These are phyloP conservation scores for Postia placenta DNA, from an alignment of 768 basidiomycete genomes.

Conservation along the genomic window DNA sequence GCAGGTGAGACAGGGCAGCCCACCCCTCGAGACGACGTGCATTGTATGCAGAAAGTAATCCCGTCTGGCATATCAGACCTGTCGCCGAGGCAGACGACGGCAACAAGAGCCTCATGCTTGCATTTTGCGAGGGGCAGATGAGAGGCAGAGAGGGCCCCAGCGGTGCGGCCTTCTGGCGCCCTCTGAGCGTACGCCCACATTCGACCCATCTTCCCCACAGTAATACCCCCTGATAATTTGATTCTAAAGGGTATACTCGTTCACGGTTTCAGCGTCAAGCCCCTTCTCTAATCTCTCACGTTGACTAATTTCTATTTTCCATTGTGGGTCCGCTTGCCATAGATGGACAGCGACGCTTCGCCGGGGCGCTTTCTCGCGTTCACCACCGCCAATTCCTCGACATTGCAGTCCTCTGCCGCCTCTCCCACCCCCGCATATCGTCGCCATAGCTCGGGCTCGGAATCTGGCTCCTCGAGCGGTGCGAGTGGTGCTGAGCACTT, in stretches of 20 bases:
- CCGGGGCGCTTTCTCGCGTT: slow-evolving; percentile 16
- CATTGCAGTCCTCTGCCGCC: slow-evolving; percentile 10
- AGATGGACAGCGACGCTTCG: slow-evolving; percentile 16
- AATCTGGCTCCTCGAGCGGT: slow-evolving; percentile 12
- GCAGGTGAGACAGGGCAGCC: not conserved
- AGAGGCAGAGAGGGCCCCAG: not conserved
- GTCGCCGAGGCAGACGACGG: too few species aligned
- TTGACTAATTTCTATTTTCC: slow-evolving; percentile 13
- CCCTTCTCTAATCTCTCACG: slow-evolving; percentile 15
- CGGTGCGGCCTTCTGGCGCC: not conserved
- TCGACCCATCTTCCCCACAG: slow-evolving; percentile 5
- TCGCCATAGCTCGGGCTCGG: slow-evolving; percentile 12
- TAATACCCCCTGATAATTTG: slow-evolving; percentile 6
- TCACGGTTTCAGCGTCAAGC: slow-evolving; percentile 1
- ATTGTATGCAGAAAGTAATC: not conserved
- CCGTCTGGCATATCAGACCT: too few species aligned
- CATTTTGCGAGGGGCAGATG: not conserved
- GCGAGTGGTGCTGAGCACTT: slow-evolving; percentile 7
- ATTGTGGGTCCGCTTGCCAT: slow-evolving; percentile 16
- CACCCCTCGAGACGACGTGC: too few species aligned
- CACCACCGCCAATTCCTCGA: slow-evolving; percentile 8
- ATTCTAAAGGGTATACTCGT: slow-evolving; percentile 9
- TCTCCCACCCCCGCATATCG: slow-evolving; percentile 6
- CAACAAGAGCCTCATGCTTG: not conserved
- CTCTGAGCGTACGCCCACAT: slow-evolving; percentile 13